Evolutionary conservation across 2,329 filamentous ascomycete genomes (phyloP), one percentile per base, ranked within the genome.

Genomic region (Calonectria ilicicola): DNA sequence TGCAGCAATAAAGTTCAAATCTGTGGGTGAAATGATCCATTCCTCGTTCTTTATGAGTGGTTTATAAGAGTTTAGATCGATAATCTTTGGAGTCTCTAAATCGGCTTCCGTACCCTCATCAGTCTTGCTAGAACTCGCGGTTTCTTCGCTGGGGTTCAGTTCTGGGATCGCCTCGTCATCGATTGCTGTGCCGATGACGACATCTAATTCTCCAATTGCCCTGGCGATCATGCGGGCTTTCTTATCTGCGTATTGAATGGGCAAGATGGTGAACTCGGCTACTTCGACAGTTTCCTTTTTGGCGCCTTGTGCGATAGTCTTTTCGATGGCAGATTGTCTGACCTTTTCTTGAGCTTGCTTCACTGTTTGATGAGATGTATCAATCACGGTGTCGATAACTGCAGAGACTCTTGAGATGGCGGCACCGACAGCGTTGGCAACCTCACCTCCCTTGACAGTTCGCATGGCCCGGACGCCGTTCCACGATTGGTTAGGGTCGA

Each of bases 351-450:
- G 53, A 5, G 58, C 58, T 19, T 70, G 60, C 49, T 67, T 56
- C 5, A 58, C 67, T 19, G 53, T 56, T 19, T 70, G 44, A 15
- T 70, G 44, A 6, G 53, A 49, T 2, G 62, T 17, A 12, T 67
- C 49, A 14, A 70, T 65, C 23, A 73, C 69, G 0, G 64, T 60
- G 17, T 69, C 56, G 9, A 69, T 56, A 12, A 56, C 47, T 6
- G 49, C 42, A 27, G 81, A 85, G 2, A 87, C 85, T 72, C 83
- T 80, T 19, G 86, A 84, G 73, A 86, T 86, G 1, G 86, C 86
- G 17, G 87, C 87, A 5, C 87, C 87, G 4, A 89, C 86, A 0
- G 87, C 86, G 71, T 88, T 89, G 2, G 85, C 86, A 0, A 88
- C 86, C 6, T 87, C 86, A 2, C 63, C 64, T 5, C 70, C 67